Base-by-base conservation (phyloP, 2,329 filamentous ascomycete species). In the Aspergillus fijiensis region DNA sequence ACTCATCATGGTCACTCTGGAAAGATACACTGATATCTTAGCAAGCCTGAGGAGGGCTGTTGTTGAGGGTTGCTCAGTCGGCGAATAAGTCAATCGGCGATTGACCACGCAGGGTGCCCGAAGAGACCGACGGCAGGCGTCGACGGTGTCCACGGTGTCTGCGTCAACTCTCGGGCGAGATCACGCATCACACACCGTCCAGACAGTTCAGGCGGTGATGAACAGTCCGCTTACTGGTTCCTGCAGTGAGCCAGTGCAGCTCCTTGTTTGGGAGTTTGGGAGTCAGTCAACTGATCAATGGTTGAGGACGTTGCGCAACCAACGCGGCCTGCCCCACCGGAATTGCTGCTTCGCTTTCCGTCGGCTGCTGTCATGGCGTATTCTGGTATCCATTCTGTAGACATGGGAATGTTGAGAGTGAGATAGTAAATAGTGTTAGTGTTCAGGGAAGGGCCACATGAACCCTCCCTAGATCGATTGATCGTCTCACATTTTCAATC, bases 251-350 rank as follows among this genome's bases (percentile, higher is more conserved):
- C 27, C 27, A 29, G 27, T 47, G 52, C 52, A 39, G 35, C 39
- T 29, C 47, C 52, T 55, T 39, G 52, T 35, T 35, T 16, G 33
- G 14, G 12, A 35, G 33, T 35, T 35, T 16, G 33, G 14, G 12
- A 35, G 33, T 35, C 33, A 35, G 33, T 45, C 53, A 47, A 55
- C 53, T 48, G 53, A 29, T 47, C 16, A 19, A 19, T 45, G n/a
- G 39, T 45, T 16, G 39, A 19, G 52, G 53, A 29, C 33, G 42
- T 55, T 55, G 42, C 53, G 57, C 60, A 60, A 63, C 31, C 47
- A 49, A 62, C 55, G 63, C 62, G 63, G n/a, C 49, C 21, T 21
- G 64, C 69, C 69, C 69, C 69, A 71, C 69, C 45, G 33, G 27
- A 49, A 45, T 29, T 49, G 58, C 45, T 45, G 52, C 35, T 16